Conservation (phyloP, 331 rosid genomes). For the Erythrophleum ivorense region DNA sequence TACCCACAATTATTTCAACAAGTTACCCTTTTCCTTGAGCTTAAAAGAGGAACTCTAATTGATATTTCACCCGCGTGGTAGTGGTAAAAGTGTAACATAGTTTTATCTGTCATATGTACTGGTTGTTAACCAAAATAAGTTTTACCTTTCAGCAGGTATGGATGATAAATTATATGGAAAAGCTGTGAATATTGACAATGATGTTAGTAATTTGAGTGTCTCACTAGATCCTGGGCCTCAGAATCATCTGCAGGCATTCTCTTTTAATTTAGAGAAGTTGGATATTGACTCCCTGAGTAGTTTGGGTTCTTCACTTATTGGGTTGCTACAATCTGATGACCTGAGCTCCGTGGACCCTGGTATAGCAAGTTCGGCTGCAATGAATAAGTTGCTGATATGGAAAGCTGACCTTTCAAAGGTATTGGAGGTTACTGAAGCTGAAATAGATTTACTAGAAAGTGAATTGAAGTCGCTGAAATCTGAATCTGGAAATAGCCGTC, state of each 20-base stretch:
- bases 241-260: slow-evolving; percentile 52
- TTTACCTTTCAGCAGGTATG: slow-evolving; percentile 60
- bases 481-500: slow-evolving; percentile 45
- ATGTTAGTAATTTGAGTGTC: slow-evolving; percentile 57
- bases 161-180: slow-evolving; percentile 77
- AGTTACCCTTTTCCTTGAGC: not conserved
- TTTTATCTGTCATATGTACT: not conserved
- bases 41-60: not conserved
- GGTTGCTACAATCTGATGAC: slow-evolving; percentile 75
- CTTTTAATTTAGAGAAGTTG: slow-evolving; percentile 73
- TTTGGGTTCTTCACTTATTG: slow-evolving; percentile 65
- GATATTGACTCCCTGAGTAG: slow-evolving; percentile 57
- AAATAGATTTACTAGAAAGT: slow-evolving; percentile 87
- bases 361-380: slow-evolving; percentile 59
- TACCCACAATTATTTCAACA: not conserved
- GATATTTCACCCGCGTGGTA: not conserved
- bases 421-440: slow-evolving; percentile 86
- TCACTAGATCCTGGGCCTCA: slow-evolving; percentile 59
- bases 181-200: slow-evolving; percentile 56
- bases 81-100: not conserved
- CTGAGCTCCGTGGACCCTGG: slow-evolving; percentile 58
- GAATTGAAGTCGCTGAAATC: slow-evolving; percentile 73
- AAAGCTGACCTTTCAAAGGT: slow-evolving; percentile 89
- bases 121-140: slow-evolving; percentile 21
- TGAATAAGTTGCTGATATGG: slow-evolving; percentile 77